Evolutionary conservation across 345 rosid species (phyloP).

Genomic region (Sisymbrium altissimum): DNA sequence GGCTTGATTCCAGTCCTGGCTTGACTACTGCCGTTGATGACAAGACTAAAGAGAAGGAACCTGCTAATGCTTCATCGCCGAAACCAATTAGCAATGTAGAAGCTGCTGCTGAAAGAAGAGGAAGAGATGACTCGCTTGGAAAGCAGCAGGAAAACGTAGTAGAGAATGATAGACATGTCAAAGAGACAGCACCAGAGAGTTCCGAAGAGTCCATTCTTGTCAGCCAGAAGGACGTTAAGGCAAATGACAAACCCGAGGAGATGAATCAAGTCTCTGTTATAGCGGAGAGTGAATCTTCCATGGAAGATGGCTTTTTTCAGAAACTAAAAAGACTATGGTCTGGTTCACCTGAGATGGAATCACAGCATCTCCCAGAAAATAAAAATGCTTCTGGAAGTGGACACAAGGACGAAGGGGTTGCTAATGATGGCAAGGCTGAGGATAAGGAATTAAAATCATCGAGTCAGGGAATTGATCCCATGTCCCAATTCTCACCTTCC

Average conservation of each 20-base stretch:
- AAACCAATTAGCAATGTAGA: slow-evolving; percentile 25
- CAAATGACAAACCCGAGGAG: background rate
- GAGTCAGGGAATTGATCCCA: slow-evolving; percentile 3
- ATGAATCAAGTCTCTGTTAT: slow-evolving; percentile 19
- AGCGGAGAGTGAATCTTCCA: slow-evolving; percentile 33
- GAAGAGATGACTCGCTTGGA: slow-evolving; percentile 9
- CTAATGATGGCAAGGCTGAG: slow-evolving; percentile 11
- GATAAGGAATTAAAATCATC: slow-evolving; percentile 27
- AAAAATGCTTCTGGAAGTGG: slow-evolving; percentile 21
- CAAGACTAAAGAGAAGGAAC: slow-evolving; percentile 9
- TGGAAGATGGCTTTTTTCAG: slow-evolving; percentile 39
- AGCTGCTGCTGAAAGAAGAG: slow-evolving; percentile 16
- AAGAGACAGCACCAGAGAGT: background rate
- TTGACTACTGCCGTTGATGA: slow-evolving; percentile 10
- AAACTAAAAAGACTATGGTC: slow-evolving; percentile 49
- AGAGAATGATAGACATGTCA: background rate
- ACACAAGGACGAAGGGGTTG: slow-evolving; percentile 18
- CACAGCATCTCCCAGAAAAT: slow-evolving; percentile 16
- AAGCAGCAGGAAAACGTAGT: slow-evolving; percentile 6
- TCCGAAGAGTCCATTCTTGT: slow-evolving; percentile 18
- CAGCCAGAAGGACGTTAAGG: slow-evolving; percentile 2
- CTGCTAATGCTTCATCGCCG: slow-evolving; percentile 10
- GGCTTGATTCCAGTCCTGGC: slow-evolving; percentile 19
- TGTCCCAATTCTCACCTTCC: slow-evolving; percentile 20
- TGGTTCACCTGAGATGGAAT: slow-evolving; percentile 35